phyloP scores from a whole-genome alignment of 306 rosid species.

The Fragaria ananassa region DNA sequence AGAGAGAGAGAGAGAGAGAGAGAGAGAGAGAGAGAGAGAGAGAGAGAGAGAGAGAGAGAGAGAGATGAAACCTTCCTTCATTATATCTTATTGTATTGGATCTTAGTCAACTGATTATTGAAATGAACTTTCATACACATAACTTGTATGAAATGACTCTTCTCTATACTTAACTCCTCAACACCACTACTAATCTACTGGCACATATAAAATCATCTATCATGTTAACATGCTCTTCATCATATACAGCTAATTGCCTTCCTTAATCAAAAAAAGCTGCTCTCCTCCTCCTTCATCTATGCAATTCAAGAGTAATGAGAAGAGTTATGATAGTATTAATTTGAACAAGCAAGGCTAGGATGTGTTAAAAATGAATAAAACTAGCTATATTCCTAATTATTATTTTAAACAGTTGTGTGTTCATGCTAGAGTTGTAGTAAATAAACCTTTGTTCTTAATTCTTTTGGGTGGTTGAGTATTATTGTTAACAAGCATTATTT shows the following conservation, averaged over 20 bases:
- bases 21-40: neutral
- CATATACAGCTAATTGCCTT: slow-evolving; percentile 6
- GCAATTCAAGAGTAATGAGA: neutral
- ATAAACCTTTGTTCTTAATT: neutral
- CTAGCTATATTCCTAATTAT: neutral
- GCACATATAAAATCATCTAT: neutral
- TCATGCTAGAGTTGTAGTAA: neutral
- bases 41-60: neutral
- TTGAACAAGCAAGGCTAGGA: neutral
- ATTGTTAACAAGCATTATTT: neutral
- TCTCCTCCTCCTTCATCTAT: neutral
- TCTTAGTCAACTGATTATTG: neutral
- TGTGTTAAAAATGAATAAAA: neutral
- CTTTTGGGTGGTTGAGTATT: neutral
- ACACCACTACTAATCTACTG: neutral
- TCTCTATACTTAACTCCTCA: neutral
- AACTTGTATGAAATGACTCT: neutral
- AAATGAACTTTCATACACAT: neutral
- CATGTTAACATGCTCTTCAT: neutral
- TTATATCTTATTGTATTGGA: neutral
- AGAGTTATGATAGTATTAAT: neutral
- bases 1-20: neutral
- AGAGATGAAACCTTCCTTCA: neutral
- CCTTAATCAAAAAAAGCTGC: neutral
- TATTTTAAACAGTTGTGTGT: neutral